These are phyloP conservation scores for Tritrichomonas foetus DNA, from an alignment of 208 protist species.

Conservation along the genomic window DNA sequence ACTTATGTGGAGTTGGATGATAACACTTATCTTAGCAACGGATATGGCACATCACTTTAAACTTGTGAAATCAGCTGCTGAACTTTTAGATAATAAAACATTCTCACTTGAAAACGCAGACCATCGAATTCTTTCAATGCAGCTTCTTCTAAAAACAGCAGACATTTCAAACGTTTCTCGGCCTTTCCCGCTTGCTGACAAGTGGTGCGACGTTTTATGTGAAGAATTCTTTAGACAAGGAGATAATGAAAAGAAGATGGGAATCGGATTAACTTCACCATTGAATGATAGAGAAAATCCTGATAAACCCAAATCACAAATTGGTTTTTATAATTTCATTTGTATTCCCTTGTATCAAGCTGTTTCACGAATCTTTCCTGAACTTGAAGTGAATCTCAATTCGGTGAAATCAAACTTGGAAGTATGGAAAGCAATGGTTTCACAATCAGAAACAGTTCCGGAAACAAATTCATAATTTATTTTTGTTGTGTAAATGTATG, in stretches of 20 bases:
- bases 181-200: not conserved
- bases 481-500: too few relatives aligned
- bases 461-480: too few relatives aligned
- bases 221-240: not conserved
- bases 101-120: not conserved
- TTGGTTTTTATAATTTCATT: not conserved
- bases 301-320: not conserved
- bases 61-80: not conserved
- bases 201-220: not conserved
- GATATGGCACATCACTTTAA: conserved; percentile 60
- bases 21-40: conserved; percentile 58
- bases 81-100: not conserved
- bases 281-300: not conserved
- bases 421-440: not conserved
- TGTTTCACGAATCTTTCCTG: not conserved
- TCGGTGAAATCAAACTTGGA: not conserved
- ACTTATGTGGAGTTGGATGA: conserved; percentile 48
- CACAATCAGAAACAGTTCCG: too few relatives aligned
- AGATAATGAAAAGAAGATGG: not conserved
- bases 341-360: not conserved
- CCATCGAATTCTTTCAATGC: not conserved
- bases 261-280: not conserved
- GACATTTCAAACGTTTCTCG: conserved; percentile 32
- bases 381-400: not conserved
- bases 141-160: not conserved